These are phyloP conservation scores for Pichia californica DNA, from an alignment of 805 yeast genomes.

Conservation along the genomic window DNA sequence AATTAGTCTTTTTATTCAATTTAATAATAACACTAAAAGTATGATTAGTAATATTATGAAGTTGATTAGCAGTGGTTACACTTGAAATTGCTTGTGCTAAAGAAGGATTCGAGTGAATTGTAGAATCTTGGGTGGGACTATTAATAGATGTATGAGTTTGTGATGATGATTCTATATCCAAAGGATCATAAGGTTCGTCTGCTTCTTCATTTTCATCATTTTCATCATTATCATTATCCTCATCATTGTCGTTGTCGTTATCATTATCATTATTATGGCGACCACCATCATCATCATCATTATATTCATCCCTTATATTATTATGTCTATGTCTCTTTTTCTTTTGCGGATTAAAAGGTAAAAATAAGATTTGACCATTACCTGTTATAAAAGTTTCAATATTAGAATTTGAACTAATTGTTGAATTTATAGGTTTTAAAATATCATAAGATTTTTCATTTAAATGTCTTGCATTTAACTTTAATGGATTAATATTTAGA, in stretches of 20 bases:
- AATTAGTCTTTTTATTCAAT: conserved; percentile 33
- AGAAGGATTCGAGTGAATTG: too few species aligned
- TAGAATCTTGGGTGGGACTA: too few species aligned
- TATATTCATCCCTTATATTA: conserved; percentile 15
- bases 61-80: too few species aligned
- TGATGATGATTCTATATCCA: background rate
- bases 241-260: conserved; percentile 15
- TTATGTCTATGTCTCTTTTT: conserved; percentile 13
- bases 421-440: conserved; percentile 7
- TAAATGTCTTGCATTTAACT: conserved; percentile 13
- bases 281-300: conserved; percentile 15
- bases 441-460: conserved; percentile 1
- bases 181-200: conserved; percentile 1
- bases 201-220: conserved; percentile 13
- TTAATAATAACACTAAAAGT: conserved; percentile 47
- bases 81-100: too few species aligned
- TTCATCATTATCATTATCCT: conserved; percentile 12
- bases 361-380: conserved; percentile 28
- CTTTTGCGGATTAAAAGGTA: conserved; percentile 30
- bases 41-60: conserved; percentile 33
- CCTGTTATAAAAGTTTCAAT: conserved; percentile 26
- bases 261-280: conserved; percentile 24
- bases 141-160: too few species aligned
- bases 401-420: conserved; percentile 9
- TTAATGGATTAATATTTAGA: conserved; percentile 22